These are phyloP conservation scores for Erodium trifolium DNA, from an alignment of 441 rosid genomes.

Conservation along the genomic window DNA sequence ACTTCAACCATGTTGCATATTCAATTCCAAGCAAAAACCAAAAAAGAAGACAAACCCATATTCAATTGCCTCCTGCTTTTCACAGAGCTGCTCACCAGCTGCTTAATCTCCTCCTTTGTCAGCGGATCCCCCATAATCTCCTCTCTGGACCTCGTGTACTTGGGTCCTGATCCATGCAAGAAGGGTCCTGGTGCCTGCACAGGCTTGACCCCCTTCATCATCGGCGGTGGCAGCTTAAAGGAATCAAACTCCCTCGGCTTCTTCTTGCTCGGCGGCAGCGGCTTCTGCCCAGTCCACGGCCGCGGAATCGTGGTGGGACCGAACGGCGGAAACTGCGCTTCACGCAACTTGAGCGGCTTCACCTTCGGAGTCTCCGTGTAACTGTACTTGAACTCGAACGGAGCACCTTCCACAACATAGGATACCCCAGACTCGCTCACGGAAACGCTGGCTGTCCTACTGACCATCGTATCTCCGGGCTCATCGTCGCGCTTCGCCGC, in stretches of 20 bases:
- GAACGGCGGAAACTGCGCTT: constrained; percentile 76
- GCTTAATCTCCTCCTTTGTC: constrained; percentile 55
- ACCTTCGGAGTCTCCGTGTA: constrained; percentile 85
- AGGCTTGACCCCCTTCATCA: constrained; percentile 77
- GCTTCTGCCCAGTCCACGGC: constrained; percentile 93
- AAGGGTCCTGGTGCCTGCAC: constrained; percentile 82
- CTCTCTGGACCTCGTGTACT: constrained; percentile 62
- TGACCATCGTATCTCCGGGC: constrained; percentile 26
- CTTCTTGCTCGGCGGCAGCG: constrained; percentile 62
- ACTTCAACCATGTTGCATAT: not conserved
- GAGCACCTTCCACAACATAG: constrained; percentile 74
- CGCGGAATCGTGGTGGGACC: constrained; percentile 73
- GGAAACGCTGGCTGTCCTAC: constrained; percentile 42
- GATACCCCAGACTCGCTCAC: constrained; percentile 64
- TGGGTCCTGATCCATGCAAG: constrained; percentile 66
- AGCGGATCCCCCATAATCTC: constrained; percentile 86
- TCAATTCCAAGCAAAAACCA: no score
- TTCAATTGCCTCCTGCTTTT: constrained; percentile 68
- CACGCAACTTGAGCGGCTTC: constrained; percentile 67
- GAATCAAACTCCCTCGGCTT: constrained; percentile 79
- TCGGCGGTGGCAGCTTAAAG: constrained; percentile 61
- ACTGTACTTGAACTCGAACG: constrained; percentile 93
- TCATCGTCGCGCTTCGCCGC: constrained; percentile 14
- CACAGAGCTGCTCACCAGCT: constrained; percentile 46
- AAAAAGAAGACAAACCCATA: constrained; percentile 44